Conservation (phyloP, 306 rosid species). For the Acacia melanoxylon region DNA sequence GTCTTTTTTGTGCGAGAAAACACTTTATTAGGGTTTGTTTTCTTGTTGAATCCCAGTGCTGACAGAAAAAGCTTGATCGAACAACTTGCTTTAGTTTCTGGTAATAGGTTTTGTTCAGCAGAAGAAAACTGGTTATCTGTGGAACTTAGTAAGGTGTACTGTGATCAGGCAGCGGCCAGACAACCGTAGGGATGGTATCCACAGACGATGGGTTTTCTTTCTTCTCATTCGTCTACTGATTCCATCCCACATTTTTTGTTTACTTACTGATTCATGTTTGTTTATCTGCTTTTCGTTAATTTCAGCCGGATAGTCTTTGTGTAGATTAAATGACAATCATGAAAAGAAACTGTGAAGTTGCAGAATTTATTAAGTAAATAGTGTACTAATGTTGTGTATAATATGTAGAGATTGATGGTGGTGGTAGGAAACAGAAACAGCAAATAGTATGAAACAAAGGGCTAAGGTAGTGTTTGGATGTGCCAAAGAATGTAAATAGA, state of each 20-base stretch:
- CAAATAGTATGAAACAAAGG: not conserved
- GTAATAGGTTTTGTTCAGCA: conserved; percentile 6
- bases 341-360: not conserved
- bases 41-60: conserved; percentile 46
- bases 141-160: conserved; percentile 13
- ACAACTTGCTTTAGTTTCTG: conserved; percentile 6
- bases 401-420: not conserved
- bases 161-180: conserved; percentile 80
- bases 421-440: not conserved
- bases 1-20: conserved; percentile 27
- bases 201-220: conserved; percentile 58
- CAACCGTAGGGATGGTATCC: conserved; percentile 95
- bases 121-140: not conserved
- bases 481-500: not conserved
- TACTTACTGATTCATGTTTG: not conserved
- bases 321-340: not conserved
- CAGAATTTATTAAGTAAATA: not conserved
- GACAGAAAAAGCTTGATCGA: conserved; percentile 50
- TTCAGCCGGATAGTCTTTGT: too few relatives aligned
- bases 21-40: conserved; percentile 21
- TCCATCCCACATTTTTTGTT: conserved; percentile 58
- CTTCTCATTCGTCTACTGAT: conserved; percentile 64
- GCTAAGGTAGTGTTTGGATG: not conserved
- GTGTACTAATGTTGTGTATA: not conserved
- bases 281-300: not conserved